Percentiles rank a stretch among this genome's conserved stretches.
These are phyloP conservation scores for Leccinellum luteum DNA, from an alignment of 768 basidiomycete species.

Conservation along the genomic window DNA sequence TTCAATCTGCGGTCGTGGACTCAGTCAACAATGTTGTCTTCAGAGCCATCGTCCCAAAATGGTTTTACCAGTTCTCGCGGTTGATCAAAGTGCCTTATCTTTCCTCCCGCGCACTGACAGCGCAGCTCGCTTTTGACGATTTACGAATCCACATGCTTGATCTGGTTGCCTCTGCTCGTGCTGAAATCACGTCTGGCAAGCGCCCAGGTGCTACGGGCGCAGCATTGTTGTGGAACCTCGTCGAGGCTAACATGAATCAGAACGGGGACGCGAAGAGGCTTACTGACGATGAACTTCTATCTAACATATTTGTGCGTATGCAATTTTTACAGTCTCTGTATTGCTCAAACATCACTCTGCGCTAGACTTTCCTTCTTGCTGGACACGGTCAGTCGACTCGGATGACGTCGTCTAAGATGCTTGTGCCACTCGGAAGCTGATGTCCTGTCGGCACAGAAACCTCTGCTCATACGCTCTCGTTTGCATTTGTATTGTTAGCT, in stretches of 20 bases:
- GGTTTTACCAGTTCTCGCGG: constrained; percentile 28
- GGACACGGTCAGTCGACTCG: constrained; percentile 41
- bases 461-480: constrained; percentile 43
- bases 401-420: background rate
- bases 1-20: constrained; percentile 34
- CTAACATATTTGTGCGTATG: constrained; percentile 45
- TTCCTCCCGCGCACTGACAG: constrained; percentile 29
- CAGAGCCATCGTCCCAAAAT: constrained; percentile 33
- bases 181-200: constrained; percentile 31
- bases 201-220: constrained; percentile 24
- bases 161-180: constrained; percentile 38
- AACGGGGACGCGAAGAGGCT: constrained; percentile 31
- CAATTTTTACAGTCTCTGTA: background rate
- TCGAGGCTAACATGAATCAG: constrained; percentile 45
- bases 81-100: constrained; percentile 36
- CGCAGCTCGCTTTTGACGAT: constrained; percentile 35
- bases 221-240: constrained; percentile 43
- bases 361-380: constrained; percentile 45
- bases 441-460: constrained; percentile 38
- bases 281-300: constrained; percentile 45
- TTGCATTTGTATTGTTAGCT: constrained; percentile 44
- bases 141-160: constrained; percentile 41
- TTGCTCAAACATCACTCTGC: background rate
- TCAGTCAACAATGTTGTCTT: constrained; percentile 24
- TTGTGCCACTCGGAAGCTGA: constrained; percentile 2